Evolutionary conservation across 2,329 filamentous ascomycete species (phyloP), one percentile per base, ranked within the genome.

Genomic region (Pleochaeta shiraiana): DNA sequence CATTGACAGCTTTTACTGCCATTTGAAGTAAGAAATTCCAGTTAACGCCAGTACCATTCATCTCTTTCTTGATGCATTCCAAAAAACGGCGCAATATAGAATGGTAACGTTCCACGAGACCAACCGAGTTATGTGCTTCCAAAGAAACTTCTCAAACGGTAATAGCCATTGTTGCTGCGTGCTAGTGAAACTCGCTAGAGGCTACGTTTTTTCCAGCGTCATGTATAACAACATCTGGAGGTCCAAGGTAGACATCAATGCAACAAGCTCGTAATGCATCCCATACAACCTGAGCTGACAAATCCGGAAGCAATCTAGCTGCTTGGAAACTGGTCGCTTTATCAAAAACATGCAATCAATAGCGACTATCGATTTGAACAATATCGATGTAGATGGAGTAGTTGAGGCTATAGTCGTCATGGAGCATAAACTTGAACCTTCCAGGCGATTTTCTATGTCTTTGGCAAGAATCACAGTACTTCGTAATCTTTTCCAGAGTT

Each of bases 401-500:
- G 33, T 63, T 63, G 12, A 63, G 50, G 30, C 53, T 14, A 47
- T 30, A n/a, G 19, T 63, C 12, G 21, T 63, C 61, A n/a, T 47
- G 24, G 30, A 63, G 16, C 7, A 26, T 63, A 19, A 63, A 63
- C 28, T 33, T 33, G 1, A 50, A 63, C 30, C 43, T 1, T 28
- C 61, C 26, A 21, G 26, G 61, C n/a, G 61, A 63, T 26, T 63
- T 63, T 21, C 61, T 19, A 24, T 63, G 24, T 26, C 30, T 63
- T 33, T 63, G 37, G 59, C 59, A 62, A n/a, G 14, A 45, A 9
- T 39, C 9, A 24, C 33, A 62, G 19, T 24, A 43, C 28, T 62
- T 39, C 1, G 59, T 39, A 26, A 62, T n/a, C n/a, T n/a, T n/a
- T n/a, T n/a, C n/a, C n/a, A n/a, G n/a, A n/a, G n/a, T n/a, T n/a